These are phyloP conservation scores for Dendrobium catenatum DNA, from an alignment of 106 monocot genomes.

Conservation along the genomic window DNA sequence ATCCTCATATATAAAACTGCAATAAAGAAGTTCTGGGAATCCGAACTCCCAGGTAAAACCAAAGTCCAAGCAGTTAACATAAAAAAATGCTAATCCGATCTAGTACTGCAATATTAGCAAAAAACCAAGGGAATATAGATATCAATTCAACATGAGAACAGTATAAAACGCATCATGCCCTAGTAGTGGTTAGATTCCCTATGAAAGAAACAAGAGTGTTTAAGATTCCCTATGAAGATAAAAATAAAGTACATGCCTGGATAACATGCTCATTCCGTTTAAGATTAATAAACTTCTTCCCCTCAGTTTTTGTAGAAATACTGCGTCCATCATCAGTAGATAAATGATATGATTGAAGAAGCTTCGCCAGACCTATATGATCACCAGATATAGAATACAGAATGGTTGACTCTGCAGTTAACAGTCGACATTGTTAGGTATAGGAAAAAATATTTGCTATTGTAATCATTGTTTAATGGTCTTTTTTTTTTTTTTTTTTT, in stretches of 20 bases:
- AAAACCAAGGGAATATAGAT: background rate
- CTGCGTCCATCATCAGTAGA: slow-evolving; percentile 57
- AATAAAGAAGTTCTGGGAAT: background rate
- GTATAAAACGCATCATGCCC: background rate
- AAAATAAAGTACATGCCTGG: slow-evolving; percentile 36
- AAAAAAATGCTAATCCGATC: background rate
- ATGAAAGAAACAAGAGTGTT: background rate
- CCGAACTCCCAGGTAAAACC: background rate
- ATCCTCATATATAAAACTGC: background rate
- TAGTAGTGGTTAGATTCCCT: background rate
- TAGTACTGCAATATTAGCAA: background rate
- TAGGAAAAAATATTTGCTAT: background rate
- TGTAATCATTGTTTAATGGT: background rate
- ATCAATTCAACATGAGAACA: background rate
- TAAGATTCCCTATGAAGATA: background rate
- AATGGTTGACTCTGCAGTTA: slow-evolving; percentile 74
- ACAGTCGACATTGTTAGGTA: background rate
- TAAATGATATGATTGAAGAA: slow-evolving; percentile 64
- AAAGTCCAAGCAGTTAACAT: background rate
- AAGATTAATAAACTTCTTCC: slow-evolving; percentile 80
- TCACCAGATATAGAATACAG: slow-evolving; percentile 84
- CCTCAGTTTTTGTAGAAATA: slow-evolving; percentile 83
- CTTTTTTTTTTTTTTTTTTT: no score
- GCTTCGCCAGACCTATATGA: slow-evolving; percentile 68
- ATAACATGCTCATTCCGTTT: slow-evolving; percentile 81